Evolutionary conservation across 2,329 filamentous ascomycete species (phyloP).

Genomic region (Alternaria hordeiaustralica): DNA sequence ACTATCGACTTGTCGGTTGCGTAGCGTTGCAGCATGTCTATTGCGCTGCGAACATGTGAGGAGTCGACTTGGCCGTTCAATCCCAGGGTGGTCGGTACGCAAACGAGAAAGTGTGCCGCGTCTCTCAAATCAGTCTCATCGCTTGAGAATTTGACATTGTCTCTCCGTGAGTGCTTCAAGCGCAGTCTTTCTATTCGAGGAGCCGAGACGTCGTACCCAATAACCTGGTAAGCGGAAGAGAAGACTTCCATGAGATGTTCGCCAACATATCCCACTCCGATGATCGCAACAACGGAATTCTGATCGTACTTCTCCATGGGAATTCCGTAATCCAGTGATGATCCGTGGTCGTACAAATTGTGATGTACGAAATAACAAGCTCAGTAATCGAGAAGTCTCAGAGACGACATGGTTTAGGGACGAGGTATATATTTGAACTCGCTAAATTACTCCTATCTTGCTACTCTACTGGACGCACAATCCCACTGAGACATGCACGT

Average conservation of each 20-base stretch:
- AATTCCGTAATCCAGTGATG: neutral
- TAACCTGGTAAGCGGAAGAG: conserved; percentile 49
- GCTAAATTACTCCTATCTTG: neutral
- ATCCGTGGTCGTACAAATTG: neutral
- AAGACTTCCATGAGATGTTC: conserved; percentile 58
- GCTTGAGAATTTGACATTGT: neutral
- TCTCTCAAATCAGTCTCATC: neutral
- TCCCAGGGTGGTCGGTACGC: conserved; percentile 59
- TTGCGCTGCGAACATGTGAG: conserved; percentile 55
- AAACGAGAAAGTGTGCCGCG: conserved; percentile 61
- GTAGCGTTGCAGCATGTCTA: conserved; percentile 51
- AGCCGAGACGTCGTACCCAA: conserved; percentile 46
- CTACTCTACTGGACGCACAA: neutral
- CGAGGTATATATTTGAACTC: neutral
- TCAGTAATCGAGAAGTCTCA: neutral
- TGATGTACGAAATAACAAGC: neutral
- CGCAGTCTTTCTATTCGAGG: conserved; percentile 1
- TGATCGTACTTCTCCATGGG: neutral
- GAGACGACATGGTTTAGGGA: neutral
- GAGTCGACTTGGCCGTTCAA: conserved; percentile 57
- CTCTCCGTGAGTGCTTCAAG: neutral
- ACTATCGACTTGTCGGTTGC: conserved; percentile 55
- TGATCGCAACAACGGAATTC: conserved; percentile 47
- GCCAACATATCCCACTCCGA: conserved; percentile 63
- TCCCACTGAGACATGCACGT: neutral